Conservation (phyloP, 345 rosid species). For the Linum trigynum region DNA sequence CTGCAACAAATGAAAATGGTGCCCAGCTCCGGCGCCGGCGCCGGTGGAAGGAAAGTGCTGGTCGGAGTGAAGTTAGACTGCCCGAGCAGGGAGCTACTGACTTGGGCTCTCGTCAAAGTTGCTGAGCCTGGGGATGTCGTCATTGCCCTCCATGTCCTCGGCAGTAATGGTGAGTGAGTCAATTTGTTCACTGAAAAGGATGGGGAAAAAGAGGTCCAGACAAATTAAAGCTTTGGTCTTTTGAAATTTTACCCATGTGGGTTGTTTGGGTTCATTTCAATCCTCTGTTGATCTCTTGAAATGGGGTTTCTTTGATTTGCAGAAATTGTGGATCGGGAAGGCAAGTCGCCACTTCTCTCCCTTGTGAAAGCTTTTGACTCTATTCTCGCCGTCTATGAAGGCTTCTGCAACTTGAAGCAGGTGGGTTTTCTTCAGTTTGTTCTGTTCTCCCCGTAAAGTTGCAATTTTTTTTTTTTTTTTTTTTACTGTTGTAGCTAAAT, state of each 20-base stretch:
- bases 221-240: neutral
- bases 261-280: neutral
- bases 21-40: neutral
- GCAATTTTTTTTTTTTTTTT: neutral
- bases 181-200: neutral
- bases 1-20: neutral
- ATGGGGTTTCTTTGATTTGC: conserved; percentile 3
- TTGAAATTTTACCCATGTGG: neutral
- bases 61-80: conserved; percentile 26
- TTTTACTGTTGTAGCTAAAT: neutral
- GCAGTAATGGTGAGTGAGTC: conserved; percentile 17
- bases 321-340: conserved; percentile 24
- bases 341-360: conserved; percentile 24
- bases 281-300: conserved; percentile 3
- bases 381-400: conserved; percentile 29
- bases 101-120: conserved; percentile 31
- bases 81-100: conserved; percentile 20
- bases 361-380: conserved; percentile 28
- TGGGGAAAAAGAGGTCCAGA: neutral
- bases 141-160: conserved; percentile 25
- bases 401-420: conserved; percentile 30
- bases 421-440: conserved; percentile 8
- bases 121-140: conserved; percentile 24
- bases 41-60: conserved; percentile 5
- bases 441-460: neutral